Evolutionary conservation across 805 yeast genomes (phyloP).

Genomic region (Hanseniaspora valbyensis): DNA sequence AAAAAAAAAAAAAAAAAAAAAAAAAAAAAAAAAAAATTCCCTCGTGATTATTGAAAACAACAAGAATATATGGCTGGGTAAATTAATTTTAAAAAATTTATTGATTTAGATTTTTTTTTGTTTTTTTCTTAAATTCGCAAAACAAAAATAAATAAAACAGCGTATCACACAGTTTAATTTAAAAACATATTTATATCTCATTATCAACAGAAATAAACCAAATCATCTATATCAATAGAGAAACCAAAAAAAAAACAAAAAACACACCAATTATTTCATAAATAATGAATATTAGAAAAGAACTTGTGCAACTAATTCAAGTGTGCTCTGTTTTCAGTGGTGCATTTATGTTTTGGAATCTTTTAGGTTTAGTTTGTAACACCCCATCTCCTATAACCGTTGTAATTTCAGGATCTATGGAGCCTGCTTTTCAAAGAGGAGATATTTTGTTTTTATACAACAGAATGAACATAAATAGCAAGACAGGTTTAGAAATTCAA

Average conservation of each 20-base stretch:
- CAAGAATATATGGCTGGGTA: too few species aligned
- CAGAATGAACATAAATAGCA: conserved; percentile 37
- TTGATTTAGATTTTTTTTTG: too few species aligned
- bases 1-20: too few species aligned
- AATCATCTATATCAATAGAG: too few species aligned
- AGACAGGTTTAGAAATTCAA: conserved; percentile 26
- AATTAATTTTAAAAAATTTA: too few species aligned
- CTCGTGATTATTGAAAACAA: too few species aligned
- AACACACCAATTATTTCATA: conserved; percentile 1
- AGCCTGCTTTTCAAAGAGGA: conserved; percentile 98
- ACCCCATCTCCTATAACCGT: conserved; percentile 92
- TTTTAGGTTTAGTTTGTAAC: conserved; percentile 61
- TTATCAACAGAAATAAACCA: too few species aligned
- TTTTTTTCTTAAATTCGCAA: too few species aligned
- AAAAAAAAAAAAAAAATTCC: too few species aligned
- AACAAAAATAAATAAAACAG: too few species aligned
- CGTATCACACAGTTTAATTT: too few species aligned
- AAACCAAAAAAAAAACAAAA: conserved; percentile 11
- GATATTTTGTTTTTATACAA: conserved; percentile 89
- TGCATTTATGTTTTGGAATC: conserved; percentile 87
- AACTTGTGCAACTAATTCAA: conserved; percentile 54
- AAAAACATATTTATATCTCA: too few species aligned
- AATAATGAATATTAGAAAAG: conserved; percentile 51
- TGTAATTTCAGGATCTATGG: conserved; percentile 97
- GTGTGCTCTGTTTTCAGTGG: conserved; percentile 73